Evolutionary conservation across 139 green algal genomes (phyloP), one percentile per base, ranked within the genome.

Genomic region (Chlorella sp.): DNA sequence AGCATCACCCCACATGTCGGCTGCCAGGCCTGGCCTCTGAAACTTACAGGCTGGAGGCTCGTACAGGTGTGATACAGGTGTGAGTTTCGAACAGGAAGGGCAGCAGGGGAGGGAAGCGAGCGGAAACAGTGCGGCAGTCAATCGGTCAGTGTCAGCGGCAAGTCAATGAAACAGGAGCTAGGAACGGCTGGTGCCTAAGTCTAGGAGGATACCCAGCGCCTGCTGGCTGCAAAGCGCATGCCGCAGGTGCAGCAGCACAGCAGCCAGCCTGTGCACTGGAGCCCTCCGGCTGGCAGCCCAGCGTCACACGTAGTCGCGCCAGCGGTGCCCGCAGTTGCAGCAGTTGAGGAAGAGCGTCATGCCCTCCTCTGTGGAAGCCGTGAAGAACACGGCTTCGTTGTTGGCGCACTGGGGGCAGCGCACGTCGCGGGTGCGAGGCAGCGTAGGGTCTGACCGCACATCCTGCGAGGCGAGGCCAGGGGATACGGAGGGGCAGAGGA

Each of bases 321-420:
- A 98, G 39, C 93, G 87, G 65, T 97, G 89, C 16, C 82, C 82
- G 82, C 95, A 98, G 13, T 74, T 76, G 39, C 41, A 64, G 63
- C 78, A 83, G 26, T 25, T 39, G 84, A 98, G 96, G 89, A 96
- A 98, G 26, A 98, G 85, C 3, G 94, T 97, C 94, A 98, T 98
- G 74, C 94, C 95, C 87, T 91, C 87, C 34, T 97, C 95, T 38
- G 93, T 96, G 75, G 83, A 91, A 25, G 92, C 89, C 2, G 91
- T 95, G 78, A 97, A 96, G 87, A 96, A 98, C 0, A 98, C 96
- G 1, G 94, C 94, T 88, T 98, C 96, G 56, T 97, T 95, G 83
- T 98, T 88, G 17, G 87, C 72, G 88, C 96, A 98, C 4, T 80
- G 47, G 0, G 94, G 94, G 85, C 96, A 98, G 25, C 86, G 74